Base-by-base conservation (phyloP, 2,329 filamentous ascomycete genomes). In the Zasmidium angulare region DNA sequence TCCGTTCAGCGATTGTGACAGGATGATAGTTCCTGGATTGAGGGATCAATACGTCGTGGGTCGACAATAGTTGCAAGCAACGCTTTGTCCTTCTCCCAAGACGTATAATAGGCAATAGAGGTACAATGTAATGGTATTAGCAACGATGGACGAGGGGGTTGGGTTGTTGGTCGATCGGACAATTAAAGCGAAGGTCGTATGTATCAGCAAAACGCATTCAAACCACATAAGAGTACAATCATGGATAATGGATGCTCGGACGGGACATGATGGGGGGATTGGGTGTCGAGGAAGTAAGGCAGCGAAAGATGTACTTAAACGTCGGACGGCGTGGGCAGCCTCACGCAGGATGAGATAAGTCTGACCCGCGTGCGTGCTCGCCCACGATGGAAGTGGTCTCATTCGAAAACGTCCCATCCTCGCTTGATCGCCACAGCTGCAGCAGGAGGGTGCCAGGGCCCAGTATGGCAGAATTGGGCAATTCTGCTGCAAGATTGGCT, bases 361-460 rank as follows among this genome's bases (percentile, higher is more conserved):
- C 50, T 50, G 43, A 24, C 24, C 59, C 55, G 51, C 47, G 58
- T 54, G 52, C 60, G n/a, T n/a, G n/a, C n/a, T n/a, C n/a, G n/a
- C n/a, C n/a, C n/a, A n/a, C n/a, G 56, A 58, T 54, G 40, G 55
- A 21, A 50, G 50, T 56, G 55, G 55, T 65, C 56, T 59, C 63
- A 63, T 62, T 60, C 58, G 60, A 61, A 62, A 63, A 59, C 12
- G 59, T 49, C 36, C 46, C 56, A 55, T 57, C 54, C 59, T 64
- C 63, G 64, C 60, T 62, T 62, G 63, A 63, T 68, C 64, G 65
- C 65, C 68, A 66, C 64, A 58, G 53, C 50, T 59, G 62, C 63
- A 66, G 55, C 51, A 40, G 43, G 21, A 31, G 51, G 40, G 48
- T 46, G 49, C 31, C 47, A 31, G 50, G 54, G 57, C 40, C 24